Base-by-base conservation (phyloP, 371 early-diverging fungal species). In the Mortierella sp. region DNA sequence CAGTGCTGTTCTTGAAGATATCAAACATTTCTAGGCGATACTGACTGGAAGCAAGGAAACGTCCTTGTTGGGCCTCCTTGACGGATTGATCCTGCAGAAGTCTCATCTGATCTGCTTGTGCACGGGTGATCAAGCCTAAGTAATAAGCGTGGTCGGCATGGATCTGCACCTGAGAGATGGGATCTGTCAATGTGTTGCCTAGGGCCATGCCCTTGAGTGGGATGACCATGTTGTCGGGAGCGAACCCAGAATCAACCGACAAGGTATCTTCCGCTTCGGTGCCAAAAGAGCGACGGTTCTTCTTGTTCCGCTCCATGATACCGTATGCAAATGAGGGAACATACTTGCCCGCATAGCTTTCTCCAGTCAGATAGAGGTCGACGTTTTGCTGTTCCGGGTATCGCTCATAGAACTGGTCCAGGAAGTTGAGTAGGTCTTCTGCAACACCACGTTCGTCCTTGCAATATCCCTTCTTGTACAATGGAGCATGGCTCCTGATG, bases 151-250 rank as follows among this genome's bases (percentile, higher is more conserved):
- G 79, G 2, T 84, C 83, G 31, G 86, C 86, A 64, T 92, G 90
- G 8, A 79, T 55, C 39, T 81, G 70, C 41, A 90, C 69, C 64
- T 89, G 87, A 4, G 72, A 68, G 34, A 69, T 34, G 12, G 89
- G 89, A 63, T 89, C 89, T 0, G 87, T 87, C 56, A 87, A 69
- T 19, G 86, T 86, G 69, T 87, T 83, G 27, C 87, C 87, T 21
- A 84, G 79, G 0, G 81, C 82, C 14, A 87, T 73, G 3, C 86
- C 86, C 39, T 55, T 57, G 27, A 87, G 73, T 2, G 81, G 84
- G 47, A 83, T 78, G 4, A 49, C 15, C 21, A 52, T 28, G 19
- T 60, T 31, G 1, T 48, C 50, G 24, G 15, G 23, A 34, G 37
- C 14, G 14, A 34, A 34, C 37, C 37, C 37, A 34, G 1, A 34